Evolutionary conservation across 2,329 filamentous ascomycete species (phyloP), one percentile per base, ranked within the genome.

Genomic region (Cytospora leucostoma): DNA sequence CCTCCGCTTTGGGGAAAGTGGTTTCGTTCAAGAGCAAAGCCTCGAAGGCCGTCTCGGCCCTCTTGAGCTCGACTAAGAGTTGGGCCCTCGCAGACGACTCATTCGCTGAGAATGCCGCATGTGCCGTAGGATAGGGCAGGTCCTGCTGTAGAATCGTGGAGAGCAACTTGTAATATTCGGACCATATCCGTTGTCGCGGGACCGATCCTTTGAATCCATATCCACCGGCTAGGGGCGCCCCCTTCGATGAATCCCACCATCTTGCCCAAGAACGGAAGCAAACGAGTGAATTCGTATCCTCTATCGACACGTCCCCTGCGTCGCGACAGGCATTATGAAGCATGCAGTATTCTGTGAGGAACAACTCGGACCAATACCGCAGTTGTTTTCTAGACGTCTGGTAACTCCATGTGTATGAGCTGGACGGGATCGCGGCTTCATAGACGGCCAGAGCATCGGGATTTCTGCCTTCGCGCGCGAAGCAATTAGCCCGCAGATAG

Each of bases 1-100:
- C 87, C 50, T 91, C 89, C 0, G 95, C 93, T 69, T 87, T 89
- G 0, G 95, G 95, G 70, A 99, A 99, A 34, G 84, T 82, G 0
- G 90, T 91, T 72, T 96, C 92, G 62, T 84, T 84, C 4, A 97
- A 81, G 33, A 99, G 79, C 4, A 95, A 80, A 17, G 83, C 82
- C 74, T 97, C 93, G 72, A 96, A 98, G 10, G 88, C 84, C 1
- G 84, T 76, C 75, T 98, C 92, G 11, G 93, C 88, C 58, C 84
- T 85, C 72, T 92, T 91, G 59, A 97, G 75, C 76, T 98, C 94
- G 33, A 85, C 81, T 58, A 88, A 84, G 70, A 97, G 84, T 70
- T 89, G 88, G 50, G 79, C 79, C 58, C 84, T 85, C 38, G 81
- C 80, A 4, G 84, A 88, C 17, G 80, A 74, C 49, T 85, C 82